These are phyloP conservation scores for Candida pseudofarinosa DNA, from an alignment of 805 yeast species.

Conservation along the genomic window DNA sequence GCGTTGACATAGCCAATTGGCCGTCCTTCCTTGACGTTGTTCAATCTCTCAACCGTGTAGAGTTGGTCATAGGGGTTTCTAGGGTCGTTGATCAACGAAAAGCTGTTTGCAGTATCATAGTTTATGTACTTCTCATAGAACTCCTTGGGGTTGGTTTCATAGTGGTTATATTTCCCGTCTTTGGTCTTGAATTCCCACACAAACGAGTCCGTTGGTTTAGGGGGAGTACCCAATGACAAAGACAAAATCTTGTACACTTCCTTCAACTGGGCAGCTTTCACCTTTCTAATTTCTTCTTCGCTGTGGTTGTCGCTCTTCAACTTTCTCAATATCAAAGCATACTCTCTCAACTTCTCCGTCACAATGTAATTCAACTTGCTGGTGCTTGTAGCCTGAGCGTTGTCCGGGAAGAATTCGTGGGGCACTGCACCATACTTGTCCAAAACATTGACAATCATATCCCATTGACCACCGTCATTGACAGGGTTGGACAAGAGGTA, in stretches of 20 bases:
- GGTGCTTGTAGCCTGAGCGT: constrained; percentile 53
- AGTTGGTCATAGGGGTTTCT: constrained; percentile 64
- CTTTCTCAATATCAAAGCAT: constrained; percentile 64
- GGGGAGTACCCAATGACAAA: constrained; percentile 74
- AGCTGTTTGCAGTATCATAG: constrained; percentile 47
- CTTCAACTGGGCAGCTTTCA: constrained; percentile 44
- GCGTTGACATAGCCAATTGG: constrained; percentile 69
- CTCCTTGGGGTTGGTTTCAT: constrained; percentile 59
- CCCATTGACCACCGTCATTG: constrained; percentile 85
- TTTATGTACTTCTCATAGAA: constrained; percentile 56
- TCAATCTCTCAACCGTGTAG: constrained; percentile 68
- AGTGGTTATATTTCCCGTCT: constrained; percentile 53
- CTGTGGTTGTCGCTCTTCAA: constrained; percentile 41
- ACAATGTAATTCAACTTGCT: constrained; percentile 55
- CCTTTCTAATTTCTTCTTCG: constrained; percentile 30
- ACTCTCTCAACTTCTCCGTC: constrained; percentile 71
- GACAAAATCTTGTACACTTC: constrained; percentile 64
- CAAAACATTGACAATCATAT: constrained; percentile 72
- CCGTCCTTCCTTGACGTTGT: constrained; percentile 69
- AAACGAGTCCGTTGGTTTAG: constrained; percentile 63
- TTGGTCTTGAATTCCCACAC: constrained; percentile 75
- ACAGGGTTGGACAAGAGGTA: constrained; percentile 63
- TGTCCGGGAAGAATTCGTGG: constrained; percentile 66
- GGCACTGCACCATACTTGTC: constrained; percentile 84
- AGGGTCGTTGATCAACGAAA: constrained; percentile 79